A percentile compares a stretch with the other conserved stretches of the same genome.
phyloP scores from a whole-genome alignment of 495 filamentous ascomycete species.

The Hypoxylon fragiforme region DNA sequence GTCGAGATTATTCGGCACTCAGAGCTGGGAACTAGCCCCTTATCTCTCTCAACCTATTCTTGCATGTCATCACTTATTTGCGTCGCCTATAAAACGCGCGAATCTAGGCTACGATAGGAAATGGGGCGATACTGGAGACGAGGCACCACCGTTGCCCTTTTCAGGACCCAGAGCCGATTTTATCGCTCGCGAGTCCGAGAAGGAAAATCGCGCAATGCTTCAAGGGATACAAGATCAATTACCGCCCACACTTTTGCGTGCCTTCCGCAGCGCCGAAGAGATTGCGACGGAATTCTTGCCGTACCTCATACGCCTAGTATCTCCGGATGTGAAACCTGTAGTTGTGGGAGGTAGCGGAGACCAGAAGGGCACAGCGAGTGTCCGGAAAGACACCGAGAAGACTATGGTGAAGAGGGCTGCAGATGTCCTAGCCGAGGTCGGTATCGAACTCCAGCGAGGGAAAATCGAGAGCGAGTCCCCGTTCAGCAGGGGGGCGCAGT shows the following conservation, averaged over 20 bases:
- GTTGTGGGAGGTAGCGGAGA: slow-evolving; percentile 74
- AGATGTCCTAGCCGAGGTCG: slow-evolving; percentile 73
- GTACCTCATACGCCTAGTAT: slow-evolving; percentile 77
- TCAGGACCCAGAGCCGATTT: slow-evolving; percentile 79
- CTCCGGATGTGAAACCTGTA: slow-evolving; percentile 91
- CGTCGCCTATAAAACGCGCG: slow-evolving; percentile 57
- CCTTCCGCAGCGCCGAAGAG: slow-evolving; percentile 74
- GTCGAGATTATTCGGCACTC: slow-evolving; percentile 67
- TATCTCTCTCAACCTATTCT: slow-evolving; percentile 85
- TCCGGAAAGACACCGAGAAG: slow-evolving; percentile 83
- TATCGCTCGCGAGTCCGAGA: slow-evolving; percentile 73
- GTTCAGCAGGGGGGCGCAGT: slow-evolving; percentile 60
- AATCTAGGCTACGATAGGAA: slow-evolving; percentile 41
- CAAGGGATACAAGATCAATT: slow-evolving; percentile 55
- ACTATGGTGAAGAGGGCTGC: slow-evolving; percentile 77
- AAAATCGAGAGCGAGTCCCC: slow-evolving; percentile 65
- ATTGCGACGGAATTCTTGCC: slow-evolving; percentile 82
- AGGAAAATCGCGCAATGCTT: slow-evolving; percentile 60
- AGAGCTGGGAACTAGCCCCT: slow-evolving; percentile 85
- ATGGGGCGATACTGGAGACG: slow-evolving; percentile 52
- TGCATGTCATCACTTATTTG: slow-evolving; percentile 91
- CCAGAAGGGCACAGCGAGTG: slow-evolving; percentile 70
- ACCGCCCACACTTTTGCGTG: slow-evolving; percentile 66
- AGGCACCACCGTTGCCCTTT: slow-evolving; percentile 69
- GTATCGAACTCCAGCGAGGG: slow-evolving; percentile 79